Base-by-base conservation (phyloP, 768 basidiomycete species). In the Pulveroboletus sp. region DNA sequence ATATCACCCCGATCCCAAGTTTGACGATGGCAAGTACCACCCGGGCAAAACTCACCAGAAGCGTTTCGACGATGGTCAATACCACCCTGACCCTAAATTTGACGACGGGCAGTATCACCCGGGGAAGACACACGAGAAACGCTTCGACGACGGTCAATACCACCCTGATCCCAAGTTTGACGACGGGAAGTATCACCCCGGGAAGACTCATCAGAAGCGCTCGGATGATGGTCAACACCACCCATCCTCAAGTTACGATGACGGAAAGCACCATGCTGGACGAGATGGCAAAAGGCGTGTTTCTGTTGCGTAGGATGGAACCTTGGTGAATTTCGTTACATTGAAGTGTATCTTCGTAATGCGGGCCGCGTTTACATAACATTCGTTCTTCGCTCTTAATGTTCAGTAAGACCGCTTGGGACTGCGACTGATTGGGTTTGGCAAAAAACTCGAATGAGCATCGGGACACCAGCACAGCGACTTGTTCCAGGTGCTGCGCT, bases 71-170 rank as follows among this genome's bases (percentile, higher is more conserved):
- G 53, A 59, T 38, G 54, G 58, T 8, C 24, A 47, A 16, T 57
- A 49, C 20, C 40, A 55, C 26, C 49, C 58, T 3, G 35, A 42
- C 13, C 17, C 52, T 14, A 26, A 35, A 32, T 45, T 30, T 26
- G 34, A 58, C 42, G 27, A 60, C 31, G 53, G 49, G 0, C n/a
- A 44, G 22, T 34, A 59, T 27, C 47, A 31, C 6, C 11, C 34
- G 1, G 48, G 39, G n/a, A 41, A 48, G 13, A 48, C 9, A 8
- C 43, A 34, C 4, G 4, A n/a, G 20, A 43, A 45, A 27, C 50
- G 54, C 17, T 43, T 20, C 10, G 49, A 59, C 11, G 54, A 59
- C 35, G 54, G 58, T 9, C 24, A 56, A 31, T 46, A 60, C 26
- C 54, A 60, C 24, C 16, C 46, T 9, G 14, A 29, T 12, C 27